Percentiles rank a stretch among this genome's conserved stretches.
Evolutionary conservation across 495 filamentous ascomycete species (phyloP).

Genomic region (Cercophora scortea): DNA sequence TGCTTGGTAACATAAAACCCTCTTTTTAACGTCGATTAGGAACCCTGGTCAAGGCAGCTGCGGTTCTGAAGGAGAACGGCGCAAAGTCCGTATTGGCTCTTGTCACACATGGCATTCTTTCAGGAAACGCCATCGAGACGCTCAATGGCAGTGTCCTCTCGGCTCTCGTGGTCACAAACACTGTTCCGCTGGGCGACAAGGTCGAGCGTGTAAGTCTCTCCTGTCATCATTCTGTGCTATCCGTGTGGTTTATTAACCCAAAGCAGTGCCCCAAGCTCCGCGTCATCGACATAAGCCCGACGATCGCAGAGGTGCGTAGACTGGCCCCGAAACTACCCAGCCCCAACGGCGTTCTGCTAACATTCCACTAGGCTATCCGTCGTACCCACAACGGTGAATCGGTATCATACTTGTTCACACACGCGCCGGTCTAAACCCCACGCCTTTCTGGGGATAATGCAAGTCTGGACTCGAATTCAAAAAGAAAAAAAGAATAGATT

Average conservation of each 20-base stretch:
- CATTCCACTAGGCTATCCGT: slow-evolving; percentile 47
- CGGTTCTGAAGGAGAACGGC: slow-evolving; percentile 83
- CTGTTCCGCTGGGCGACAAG: slow-evolving; percentile 85
- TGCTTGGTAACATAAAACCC: too few species aligned
- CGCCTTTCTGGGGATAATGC: too few species aligned
- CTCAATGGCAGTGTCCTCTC: slow-evolving; percentile 75
- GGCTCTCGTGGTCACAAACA: slow-evolving; percentile 90
- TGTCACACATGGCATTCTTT: slow-evolving; percentile 92
- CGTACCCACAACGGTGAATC: slow-evolving; percentile 90
- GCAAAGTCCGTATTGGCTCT: slow-evolving; percentile 86
- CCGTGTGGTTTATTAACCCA: neutral
- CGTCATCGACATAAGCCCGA: slow-evolving; percentile 91
- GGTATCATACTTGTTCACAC: slow-evolving; percentile 89
- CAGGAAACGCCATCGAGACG: slow-evolving; percentile 83
- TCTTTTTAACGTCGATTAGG: neutral
- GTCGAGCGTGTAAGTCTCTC: slow-evolving; percentile 23
- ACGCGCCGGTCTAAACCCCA: slow-evolving; percentile 53
- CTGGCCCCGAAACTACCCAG: too few species aligned
- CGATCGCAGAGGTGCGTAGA: slow-evolving; percentile 46
- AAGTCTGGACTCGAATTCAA: too few species aligned
- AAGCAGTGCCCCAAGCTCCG: slow-evolving; percentile 62
- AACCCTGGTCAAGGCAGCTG: slow-evolving; percentile 85
- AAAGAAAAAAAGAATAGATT: too few species aligned
- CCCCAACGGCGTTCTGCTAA: too few species aligned
- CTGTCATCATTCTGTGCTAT: neutral